phyloP scores from a whole-genome alignment of 345 rosid genomes.

The Hypericum androsaemum region DNA sequence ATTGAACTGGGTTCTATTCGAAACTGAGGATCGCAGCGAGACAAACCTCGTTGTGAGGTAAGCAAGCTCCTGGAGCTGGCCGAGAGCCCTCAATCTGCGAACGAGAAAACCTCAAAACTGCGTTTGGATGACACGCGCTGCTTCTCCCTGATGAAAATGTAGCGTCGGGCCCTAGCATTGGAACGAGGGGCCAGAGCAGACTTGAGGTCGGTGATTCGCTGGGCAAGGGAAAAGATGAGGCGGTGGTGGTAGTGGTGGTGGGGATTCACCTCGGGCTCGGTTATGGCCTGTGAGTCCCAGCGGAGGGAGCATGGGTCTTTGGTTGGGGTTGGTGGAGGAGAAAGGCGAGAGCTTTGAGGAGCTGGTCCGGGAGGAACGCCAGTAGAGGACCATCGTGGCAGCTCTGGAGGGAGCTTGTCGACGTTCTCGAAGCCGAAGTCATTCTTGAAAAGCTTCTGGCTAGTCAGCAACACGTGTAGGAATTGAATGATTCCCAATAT shows the following conservation, averaged over 20 bases:
- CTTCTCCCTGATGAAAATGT: slow-evolving; percentile 45
- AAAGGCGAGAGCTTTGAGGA: slow-evolving; percentile 40
- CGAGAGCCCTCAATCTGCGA: slow-evolving; percentile 63
- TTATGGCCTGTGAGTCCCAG: slow-evolving; percentile 6
- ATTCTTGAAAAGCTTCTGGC: too few species aligned
- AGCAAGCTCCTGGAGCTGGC: slow-evolving; percentile 76
- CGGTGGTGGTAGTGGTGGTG: slow-evolving; percentile 16
- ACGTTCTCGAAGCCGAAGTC: too few species aligned
- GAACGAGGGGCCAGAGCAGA: slow-evolving; percentile 30
- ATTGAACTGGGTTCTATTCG: slow-evolving; percentile 34
- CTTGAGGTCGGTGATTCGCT: too few species aligned
- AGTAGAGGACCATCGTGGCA: too few species aligned
- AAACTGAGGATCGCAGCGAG: slow-evolving; percentile 55
- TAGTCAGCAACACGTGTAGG: too few species aligned
- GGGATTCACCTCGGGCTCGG: slow-evolving; percentile 12
- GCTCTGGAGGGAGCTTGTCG: too few species aligned
- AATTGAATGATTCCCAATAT: too few species aligned
- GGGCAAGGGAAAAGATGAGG: too few species aligned
- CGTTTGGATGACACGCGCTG: slow-evolving; percentile 73
- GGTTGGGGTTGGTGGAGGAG: slow-evolving; percentile 16
- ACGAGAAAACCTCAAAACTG: slow-evolving; percentile 70
- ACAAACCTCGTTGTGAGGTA: slow-evolving; percentile 45
- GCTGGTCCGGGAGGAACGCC: slow-evolving; percentile 42
- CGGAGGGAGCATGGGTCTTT: slow-evolving; percentile 9
- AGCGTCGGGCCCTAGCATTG: slow-evolving; percentile 9